Evolutionary conservation across 2,329 filamentous ascomycete genomes (phyloP).

Genomic region (Talaromyces marneffei): DNA sequence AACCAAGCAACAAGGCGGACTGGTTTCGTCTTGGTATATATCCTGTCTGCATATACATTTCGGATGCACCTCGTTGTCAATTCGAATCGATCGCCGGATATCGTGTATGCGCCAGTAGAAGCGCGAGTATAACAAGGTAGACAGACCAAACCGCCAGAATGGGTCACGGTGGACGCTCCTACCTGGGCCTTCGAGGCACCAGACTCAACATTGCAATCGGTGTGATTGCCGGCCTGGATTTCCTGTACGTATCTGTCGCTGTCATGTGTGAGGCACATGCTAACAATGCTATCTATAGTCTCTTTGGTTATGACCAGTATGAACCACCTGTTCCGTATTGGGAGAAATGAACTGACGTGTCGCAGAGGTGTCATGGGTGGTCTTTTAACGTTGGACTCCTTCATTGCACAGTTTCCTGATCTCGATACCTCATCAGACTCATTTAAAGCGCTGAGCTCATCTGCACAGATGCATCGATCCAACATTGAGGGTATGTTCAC

Average conservation of each 20-base stretch:
- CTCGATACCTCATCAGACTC: constrained; percentile 45
- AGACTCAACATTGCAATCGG: constrained; percentile 64
- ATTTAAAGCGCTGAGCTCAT: constrained; percentile 17
- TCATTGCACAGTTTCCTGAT: constrained; percentile 50
- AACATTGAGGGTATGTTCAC: constrained; percentile 30
- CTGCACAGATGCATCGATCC: constrained; percentile 25
- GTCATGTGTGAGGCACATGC: background rate
- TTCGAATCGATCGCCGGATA: constrained; percentile 3
- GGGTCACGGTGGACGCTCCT: constrained; percentile 37
- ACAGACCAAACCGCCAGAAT: constrained; percentile 19
- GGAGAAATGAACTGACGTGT: constrained; percentile 13
- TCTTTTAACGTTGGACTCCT: constrained; percentile 63
- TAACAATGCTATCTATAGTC: constrained; percentile 22
- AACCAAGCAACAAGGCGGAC: background rate
- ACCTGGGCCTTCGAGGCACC: constrained; percentile 61
- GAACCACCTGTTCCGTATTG: background rate
- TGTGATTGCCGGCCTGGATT: constrained; percentile 66
- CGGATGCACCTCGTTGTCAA: background rate
- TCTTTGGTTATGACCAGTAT: constrained; percentile 60
- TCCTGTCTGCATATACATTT: background rate
- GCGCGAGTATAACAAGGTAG: background rate
- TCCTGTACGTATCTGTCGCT: constrained; percentile 44
- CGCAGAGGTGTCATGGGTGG: constrained; percentile 63
- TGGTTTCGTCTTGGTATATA: background rate
- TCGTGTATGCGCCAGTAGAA: constrained; percentile 1